phyloP scores from a whole-genome alignment of 1,284 basidiomycete species.

The Ganoderma resinaceum region DNA sequence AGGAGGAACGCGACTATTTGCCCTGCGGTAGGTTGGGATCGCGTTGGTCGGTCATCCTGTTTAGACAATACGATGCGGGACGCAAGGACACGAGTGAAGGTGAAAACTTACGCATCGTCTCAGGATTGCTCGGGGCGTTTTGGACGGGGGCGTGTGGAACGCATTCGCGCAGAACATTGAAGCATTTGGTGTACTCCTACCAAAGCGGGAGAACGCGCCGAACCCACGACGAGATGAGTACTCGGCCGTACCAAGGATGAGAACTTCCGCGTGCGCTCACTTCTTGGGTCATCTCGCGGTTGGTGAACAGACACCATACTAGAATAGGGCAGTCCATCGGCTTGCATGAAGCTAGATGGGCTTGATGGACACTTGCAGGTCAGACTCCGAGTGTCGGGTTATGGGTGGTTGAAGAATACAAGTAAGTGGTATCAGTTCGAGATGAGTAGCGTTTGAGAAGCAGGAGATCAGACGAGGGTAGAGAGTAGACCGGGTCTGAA shows the following conservation, averaged over 20 bases:
- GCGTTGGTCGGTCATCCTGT: conserved; percentile 16
- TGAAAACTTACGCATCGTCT: conserved; percentile 65
- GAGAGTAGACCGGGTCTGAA: neutral
- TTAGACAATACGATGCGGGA: conserved; percentile 1
- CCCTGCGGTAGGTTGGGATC: conserved; percentile 49
- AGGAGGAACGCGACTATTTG: conserved; percentile 74
- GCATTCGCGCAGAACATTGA: conserved; percentile 45
- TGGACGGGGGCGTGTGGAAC: conserved; percentile 59
- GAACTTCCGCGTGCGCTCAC: conserved; percentile 45
- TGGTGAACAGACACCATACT: conserved; percentile 80
- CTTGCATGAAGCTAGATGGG: conserved; percentile 28
- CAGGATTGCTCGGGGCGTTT: conserved; percentile 60
- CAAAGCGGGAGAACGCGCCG: neutral
- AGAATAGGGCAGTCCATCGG: conserved; percentile 68
- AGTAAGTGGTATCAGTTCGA: neutral
- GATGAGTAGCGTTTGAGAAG: conserved; percentile 8
- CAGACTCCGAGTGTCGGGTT: conserved; percentile 1
- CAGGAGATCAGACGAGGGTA: conserved; percentile 5
- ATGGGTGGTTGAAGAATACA: neutral
- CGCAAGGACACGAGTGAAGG: neutral
- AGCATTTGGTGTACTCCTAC: conserved; percentile 76
- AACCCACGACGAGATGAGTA: neutral
- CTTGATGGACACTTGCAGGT: conserved; percentile 17
- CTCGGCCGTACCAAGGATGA: conserved; percentile 11
- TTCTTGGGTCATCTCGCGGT: conserved; percentile 71